These are phyloP conservation scores for Iris pallida DNA, from an alignment of 116 monocot genomes.

Conservation along the genomic window DNA sequence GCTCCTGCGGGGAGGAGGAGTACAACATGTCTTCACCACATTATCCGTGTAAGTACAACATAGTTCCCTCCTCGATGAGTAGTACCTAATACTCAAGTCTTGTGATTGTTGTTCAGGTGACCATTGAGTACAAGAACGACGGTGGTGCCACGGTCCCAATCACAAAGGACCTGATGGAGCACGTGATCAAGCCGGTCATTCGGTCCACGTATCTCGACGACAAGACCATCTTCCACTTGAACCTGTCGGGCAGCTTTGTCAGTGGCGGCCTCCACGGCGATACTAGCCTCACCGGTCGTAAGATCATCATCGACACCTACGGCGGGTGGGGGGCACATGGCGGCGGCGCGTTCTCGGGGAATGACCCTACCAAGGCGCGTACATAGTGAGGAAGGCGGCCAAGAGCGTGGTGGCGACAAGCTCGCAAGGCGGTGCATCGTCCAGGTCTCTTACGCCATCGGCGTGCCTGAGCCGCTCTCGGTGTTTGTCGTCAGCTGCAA, in stretches of 20 bases:
- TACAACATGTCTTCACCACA: no score
- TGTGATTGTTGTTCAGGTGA: conserved; percentile 10
- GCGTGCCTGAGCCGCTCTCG: conserved; percentile 25
- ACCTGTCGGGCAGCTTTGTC: conserved; percentile 17
- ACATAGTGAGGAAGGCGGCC: conserved; percentile 24
- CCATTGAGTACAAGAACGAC: conserved; percentile 24
- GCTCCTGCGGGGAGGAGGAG: no score
- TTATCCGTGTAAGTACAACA: no score
- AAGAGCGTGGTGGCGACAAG: conserved; percentile 23
- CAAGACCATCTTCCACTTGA: conserved; percentile 28
- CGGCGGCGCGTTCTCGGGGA: conserved; percentile 25
- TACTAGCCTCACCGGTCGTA: conserved; percentile 21
- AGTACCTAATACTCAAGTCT: no score
- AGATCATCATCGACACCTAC: conserved; percentile 35
- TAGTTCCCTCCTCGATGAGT: no score
- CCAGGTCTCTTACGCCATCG: conserved; percentile 25
- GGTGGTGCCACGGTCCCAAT: conserved; percentile 18
- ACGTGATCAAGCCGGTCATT: conserved; percentile 25
- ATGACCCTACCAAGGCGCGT: conserved; percentile 27
- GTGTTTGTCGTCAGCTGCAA: conserved; percentile 26
- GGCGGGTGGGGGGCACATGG: conserved; percentile 26
- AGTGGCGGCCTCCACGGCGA: conserved; percentile 28
- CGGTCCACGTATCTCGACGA: conserved; percentile 28
- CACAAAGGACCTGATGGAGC: conserved; percentile 19
- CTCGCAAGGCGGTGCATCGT: conserved; percentile 27